Percentiles rank a stretch among this genome's conserved stretches.
Conservation (phyloP, 768 basidiomycete genomes). For the Mycena haematopus region DNA sequence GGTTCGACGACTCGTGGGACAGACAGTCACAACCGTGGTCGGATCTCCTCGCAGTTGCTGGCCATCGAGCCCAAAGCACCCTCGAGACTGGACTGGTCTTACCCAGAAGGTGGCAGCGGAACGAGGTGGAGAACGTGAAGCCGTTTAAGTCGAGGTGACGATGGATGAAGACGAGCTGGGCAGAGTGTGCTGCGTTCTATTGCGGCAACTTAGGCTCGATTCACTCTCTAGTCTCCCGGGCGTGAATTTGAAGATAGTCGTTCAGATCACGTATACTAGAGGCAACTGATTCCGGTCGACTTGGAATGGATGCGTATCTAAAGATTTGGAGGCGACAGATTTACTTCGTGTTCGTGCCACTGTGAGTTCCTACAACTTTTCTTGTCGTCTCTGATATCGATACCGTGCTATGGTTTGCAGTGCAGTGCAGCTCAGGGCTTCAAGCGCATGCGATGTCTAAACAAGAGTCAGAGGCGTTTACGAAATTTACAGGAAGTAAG, state of each 20-base stretch:
- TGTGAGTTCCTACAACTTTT: neutral
- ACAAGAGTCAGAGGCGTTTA: neutral
- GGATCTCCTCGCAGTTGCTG: conserved; percentile 18
- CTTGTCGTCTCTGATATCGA: neutral
- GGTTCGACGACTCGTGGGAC: conserved; percentile 22
- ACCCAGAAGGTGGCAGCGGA: conserved; percentile 6
- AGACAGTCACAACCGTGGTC: conserved; percentile 9
- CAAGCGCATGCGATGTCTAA: neutral
- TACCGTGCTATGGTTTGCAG: neutral
- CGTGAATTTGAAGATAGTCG: too few relatives aligned
- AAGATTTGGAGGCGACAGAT: conserved; percentile 3
- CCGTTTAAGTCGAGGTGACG: too few relatives aligned
- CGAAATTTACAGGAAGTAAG: neutral
- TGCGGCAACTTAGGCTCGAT: too few relatives aligned
- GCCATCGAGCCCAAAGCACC: conserved; percentile 16
- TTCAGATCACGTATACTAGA: too few relatives aligned
- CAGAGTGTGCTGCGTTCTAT: conserved; percentile 13
- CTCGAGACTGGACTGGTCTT: conserved; percentile 1
- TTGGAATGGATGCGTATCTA: neutral
- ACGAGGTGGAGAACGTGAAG: too few relatives aligned
- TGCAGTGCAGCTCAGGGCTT: conserved; percentile 5
- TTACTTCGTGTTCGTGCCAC: neutral
- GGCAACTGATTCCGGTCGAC: conserved; percentile 4
- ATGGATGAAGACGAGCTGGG: conserved; percentile 10
- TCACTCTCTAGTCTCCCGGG: too few relatives aligned